These are phyloP conservation scores for Gremmenia infestans DNA, from an alignment of 2,329 filamentous ascomycete species.

Conservation along the genomic window DNA sequence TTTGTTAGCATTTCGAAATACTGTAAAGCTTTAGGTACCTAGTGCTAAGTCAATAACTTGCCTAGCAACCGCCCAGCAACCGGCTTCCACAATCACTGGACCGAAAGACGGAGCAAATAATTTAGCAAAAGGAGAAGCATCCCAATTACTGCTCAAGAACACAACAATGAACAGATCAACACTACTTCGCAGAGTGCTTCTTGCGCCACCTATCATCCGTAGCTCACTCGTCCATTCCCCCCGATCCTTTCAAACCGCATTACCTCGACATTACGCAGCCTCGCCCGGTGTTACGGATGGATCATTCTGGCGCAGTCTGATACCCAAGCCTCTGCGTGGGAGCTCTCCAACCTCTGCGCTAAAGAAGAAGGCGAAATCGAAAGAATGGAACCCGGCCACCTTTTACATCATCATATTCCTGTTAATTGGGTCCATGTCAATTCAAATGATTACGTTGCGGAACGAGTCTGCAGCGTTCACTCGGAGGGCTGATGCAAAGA, in stretches of 20 bases:
- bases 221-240: slow-evolving; percentile 13
- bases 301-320: slow-evolving; percentile 61
- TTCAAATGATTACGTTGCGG: slow-evolving; percentile 80
- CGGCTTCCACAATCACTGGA: no score
- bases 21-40: neutral
- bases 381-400: slow-evolving; percentile 74
- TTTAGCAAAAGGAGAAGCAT: neutral
- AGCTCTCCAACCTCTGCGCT: slow-evolving; percentile 34
- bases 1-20: neutral
- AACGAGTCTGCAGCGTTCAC: slow-evolving; percentile 69
- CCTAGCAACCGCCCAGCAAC: no score
- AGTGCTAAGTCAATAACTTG: no score
- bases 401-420: slow-evolving; percentile 80
- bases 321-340: slow-evolving; percentile 62
- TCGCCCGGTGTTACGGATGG: slow-evolving; percentile 33
- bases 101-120: no score
- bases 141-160: neutral
- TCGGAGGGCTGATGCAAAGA: slow-evolving; percentile 73
- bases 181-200: slow-evolving; percentile 19
- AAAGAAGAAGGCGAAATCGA: slow-evolving; percentile 43
- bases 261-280: slow-evolving; percentile 28
- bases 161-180: slow-evolving; percentile 21
- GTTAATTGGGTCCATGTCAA: slow-evolving; percentile 91
- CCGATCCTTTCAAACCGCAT: slow-evolving; percentile 4
- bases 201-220: slow-evolving; percentile 23